Base-by-base conservation (phyloP, 257 asterid genomes). In the Voacanga thouarsii region DNA sequence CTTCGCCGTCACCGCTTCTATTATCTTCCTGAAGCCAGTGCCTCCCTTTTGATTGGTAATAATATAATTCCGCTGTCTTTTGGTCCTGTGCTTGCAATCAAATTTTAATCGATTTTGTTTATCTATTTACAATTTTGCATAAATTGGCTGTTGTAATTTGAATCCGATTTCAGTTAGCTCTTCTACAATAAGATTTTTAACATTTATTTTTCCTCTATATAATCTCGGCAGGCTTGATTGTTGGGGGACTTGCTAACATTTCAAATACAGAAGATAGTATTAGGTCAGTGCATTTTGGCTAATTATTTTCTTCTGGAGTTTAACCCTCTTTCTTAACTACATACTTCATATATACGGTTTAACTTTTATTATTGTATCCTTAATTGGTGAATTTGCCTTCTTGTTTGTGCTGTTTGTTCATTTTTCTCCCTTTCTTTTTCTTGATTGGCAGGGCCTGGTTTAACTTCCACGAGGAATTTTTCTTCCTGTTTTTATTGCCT, bases 1-100 rank as follows among this genome's bases (percentile, higher is more conserved):
- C 98, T 96, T 74, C 98, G 99, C 33, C 98, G 98, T 49, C 98
- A 84, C 79, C 91, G 93, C 64, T 89, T 96, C 84, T 96, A 96
- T 84, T 96, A 96, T 85, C 95, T 93, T 49, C 99, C 99, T 21
- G 99, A 96, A 88, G 99, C 99, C 24, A 96, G 99, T 79, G 99
- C 99, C 73, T 96, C 99, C n/a, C 99, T 96, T 66, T 84, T 96
- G 85, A 96, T 96, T 79, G 99, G 99, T 94, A 77, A 80, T 33
- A 1, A 21, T 26, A 24, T 53, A 44, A 24, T 74, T 71, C 57
- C 18, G 71, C 76, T 8, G 26, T 18, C 14, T 66, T 66, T 4
- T 14, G 9, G 24, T 37, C 9, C 53, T 1, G 8, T n/a, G 12
- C 30, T 18, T 6, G 65, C 33, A 30, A 21, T 57, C 23, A 57